phyloP scores from a whole-genome alignment of 2,329 filamentous ascomycete species.

The Aspergillus vadensis region DNA sequence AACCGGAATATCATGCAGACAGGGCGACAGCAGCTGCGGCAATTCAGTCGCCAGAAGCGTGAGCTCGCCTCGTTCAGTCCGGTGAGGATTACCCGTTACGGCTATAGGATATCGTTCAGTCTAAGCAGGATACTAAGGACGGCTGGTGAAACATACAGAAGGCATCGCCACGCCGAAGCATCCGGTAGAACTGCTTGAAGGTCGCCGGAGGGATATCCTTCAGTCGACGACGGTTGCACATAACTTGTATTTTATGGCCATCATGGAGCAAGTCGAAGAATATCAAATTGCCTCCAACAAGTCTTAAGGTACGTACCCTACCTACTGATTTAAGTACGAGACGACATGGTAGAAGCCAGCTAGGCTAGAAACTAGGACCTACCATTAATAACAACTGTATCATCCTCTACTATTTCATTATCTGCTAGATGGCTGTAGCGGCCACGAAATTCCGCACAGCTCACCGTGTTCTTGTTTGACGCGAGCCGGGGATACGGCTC shows the following conservation, averaged over 20 bases:
- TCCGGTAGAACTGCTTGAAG: conserved; percentile 63
- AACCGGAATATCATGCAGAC: conserved; percentile 76
- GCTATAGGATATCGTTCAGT: conserved; percentile 49
- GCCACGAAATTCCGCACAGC: conserved; percentile 39
- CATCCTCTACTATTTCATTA: conserved; percentile 44
- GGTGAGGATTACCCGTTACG: conserved; percentile 68
- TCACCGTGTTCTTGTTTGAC: conserved; percentile 33
- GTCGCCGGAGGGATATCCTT: conserved; percentile 41
- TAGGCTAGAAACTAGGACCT: conserved; percentile 40
- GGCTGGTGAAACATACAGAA: conserved; percentile 62
- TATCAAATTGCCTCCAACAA: conserved; percentile 73
- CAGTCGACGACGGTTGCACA: conserved; percentile 65
- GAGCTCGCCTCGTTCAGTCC: conserved; percentile 72
- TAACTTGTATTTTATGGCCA: conserved; percentile 71
- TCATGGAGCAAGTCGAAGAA: conserved; percentile 82
- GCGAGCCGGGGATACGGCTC: conserved; percentile 44
- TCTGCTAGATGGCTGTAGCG: conserved; percentile 40
- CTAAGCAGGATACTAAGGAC: conserved; percentile 10
- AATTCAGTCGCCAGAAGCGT: conserved; percentile 69
- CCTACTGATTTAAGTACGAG: conserved; percentile 58
- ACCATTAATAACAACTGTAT: conserved; percentile 47
- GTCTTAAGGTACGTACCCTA: conserved; percentile 71
- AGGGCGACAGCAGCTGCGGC: conserved; percentile 73
- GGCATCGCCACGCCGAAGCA: conserved; percentile 79
- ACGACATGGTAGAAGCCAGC: conserved; percentile 23